Percentiles rank a stretch among this genome's conserved stretches.
Conservation (phyloP, 306 rosid species). For the Cucumis hystrix region DNA sequence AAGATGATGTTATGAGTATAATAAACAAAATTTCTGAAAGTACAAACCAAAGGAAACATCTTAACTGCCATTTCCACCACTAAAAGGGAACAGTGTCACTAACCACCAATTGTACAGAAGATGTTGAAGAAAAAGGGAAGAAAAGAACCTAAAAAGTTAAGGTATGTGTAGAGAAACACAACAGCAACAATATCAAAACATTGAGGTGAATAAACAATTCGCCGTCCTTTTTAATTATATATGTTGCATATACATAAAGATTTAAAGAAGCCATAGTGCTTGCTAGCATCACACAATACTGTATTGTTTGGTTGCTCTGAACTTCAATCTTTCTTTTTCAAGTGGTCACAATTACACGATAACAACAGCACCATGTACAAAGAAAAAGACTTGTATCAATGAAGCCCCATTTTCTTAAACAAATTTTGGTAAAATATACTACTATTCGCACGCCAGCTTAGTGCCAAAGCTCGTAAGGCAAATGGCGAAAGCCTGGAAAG, state of each 20-base stretch:
- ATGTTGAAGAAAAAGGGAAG: background rate
- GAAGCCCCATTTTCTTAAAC: conserved; percentile 16
- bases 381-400: background rate
- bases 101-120: too few relatives aligned
- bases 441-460: conserved; percentile 90
- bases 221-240: background rate
- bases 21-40: background rate
- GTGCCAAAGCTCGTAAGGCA: conserved; percentile 97
- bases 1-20: background rate
- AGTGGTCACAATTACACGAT: background rate
- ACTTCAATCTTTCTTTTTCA: background rate
- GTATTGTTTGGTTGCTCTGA: background rate
- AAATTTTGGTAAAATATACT: conserved; percentile 7
- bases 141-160: background rate
- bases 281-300: background rate
- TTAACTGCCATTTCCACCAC: background rate
- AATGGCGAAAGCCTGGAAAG: conserved; percentile 94
- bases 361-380: conserved; percentile 10
- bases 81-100: too few relatives aligned
- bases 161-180: background rate
- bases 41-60: background rate
- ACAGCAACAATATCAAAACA: background rate
- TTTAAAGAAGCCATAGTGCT: background rate
- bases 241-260: conserved; percentile 4
- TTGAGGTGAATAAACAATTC: background rate